These are phyloP conservation scores for Scenedesmus sp. DNA, from an alignment of 163 green algal species.

Conservation along the genomic window DNA sequence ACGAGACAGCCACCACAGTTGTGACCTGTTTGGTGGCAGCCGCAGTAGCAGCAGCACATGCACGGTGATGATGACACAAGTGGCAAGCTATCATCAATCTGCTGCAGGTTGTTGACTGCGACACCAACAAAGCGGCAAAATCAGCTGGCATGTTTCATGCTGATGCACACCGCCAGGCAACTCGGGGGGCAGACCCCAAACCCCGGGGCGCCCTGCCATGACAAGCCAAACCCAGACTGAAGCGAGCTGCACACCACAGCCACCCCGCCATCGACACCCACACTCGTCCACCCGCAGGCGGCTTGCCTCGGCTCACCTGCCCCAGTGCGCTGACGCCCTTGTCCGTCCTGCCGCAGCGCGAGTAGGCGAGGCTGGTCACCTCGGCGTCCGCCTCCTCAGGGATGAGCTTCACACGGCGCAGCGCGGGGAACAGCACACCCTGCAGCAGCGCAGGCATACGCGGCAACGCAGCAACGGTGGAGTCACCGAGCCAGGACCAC, in stretches of 20 bases:
- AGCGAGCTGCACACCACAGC: no score
- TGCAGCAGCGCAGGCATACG: constrained; percentile 45
- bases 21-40: no score
- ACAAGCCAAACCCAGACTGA: no score
- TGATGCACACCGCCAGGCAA: no score
- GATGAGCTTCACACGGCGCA: constrained; percentile 75
- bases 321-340: constrained; percentile 87
- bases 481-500: background rate
- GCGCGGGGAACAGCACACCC: constrained; percentile 78
- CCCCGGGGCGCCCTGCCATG: no score
- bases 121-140: no score
- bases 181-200: no score
- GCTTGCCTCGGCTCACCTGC: constrained; percentile 79
- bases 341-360: constrained; percentile 91
- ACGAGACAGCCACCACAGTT: background rate
- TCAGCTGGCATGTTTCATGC: no score
- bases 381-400: constrained; percentile 45
- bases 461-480: background rate
- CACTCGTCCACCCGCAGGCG: no score
- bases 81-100: no score
- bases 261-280: no score
- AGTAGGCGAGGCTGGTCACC: constrained; percentile 77
- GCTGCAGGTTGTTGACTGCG: no score
- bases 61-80: background rate
- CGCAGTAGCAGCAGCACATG: background rate